phyloP scores from a whole-genome alignment of 768 basidiomycete genomes.

The Boletus tomentosulus region DNA sequence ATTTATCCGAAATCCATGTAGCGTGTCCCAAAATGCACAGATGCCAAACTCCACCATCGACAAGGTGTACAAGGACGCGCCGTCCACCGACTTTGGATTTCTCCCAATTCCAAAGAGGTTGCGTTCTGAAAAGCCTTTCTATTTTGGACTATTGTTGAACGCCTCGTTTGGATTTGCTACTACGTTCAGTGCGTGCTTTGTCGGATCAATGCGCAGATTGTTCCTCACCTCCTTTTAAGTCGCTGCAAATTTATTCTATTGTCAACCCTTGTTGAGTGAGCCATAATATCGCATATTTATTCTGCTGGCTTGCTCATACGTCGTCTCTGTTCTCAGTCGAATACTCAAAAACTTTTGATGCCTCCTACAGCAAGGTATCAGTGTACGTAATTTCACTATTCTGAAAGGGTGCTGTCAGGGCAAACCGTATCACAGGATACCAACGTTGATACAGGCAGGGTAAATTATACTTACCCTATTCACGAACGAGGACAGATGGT shows the following conservation, averaged over 20 bases:
- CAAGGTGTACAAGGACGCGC: not conserved
- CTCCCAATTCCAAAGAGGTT: conserved; percentile 58
- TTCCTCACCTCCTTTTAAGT: conserved; percentile 30
- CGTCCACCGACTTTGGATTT: conserved; percentile 51
- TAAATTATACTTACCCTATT: conserved; percentile 21
- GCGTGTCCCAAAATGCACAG: no score
- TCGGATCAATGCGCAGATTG: not conserved
- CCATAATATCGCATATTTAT: not conserved
- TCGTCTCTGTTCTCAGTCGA: conserved; percentile 16
- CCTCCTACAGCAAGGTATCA: conserved; percentile 35
- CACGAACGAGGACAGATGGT: not conserved
- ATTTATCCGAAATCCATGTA: no score
- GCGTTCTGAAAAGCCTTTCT: conserved; percentile 45
- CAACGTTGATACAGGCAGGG: conserved; percentile 68
- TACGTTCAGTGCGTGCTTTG: conserved; percentile 34
- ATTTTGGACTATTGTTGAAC: conserved; percentile 52
- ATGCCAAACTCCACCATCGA: no score
- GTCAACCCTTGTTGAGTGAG: conserved; percentile 72
- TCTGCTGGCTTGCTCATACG: not conserved
- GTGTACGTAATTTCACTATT: conserved; percentile 13
- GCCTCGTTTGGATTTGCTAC: conserved; percentile 59
- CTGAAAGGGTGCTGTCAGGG: not conserved
- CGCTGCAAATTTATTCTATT: conserved; percentile 76
- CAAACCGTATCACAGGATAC: conserved; percentile 41
- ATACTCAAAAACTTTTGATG: conserved; percentile 37